A percentile compares a stretch with the other conserved stretches of the same genome.
phyloP scores from a whole-genome alignment of 306 rosid species.

The Dalbergia oliveri region DNA sequence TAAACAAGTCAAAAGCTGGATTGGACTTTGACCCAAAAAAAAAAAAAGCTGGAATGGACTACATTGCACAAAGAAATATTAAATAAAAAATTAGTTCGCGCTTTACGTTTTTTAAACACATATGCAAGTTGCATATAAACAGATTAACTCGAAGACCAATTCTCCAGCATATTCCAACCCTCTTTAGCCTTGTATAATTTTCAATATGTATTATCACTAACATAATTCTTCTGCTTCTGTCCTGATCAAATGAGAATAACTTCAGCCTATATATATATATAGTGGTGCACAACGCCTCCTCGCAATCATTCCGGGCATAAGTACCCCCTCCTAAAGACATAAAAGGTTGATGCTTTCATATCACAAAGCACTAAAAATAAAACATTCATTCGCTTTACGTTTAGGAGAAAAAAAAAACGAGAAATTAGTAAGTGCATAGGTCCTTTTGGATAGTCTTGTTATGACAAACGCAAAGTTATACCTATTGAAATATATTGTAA shows the following conservation, averaged over 20 bases:
- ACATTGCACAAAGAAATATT: too few species aligned
- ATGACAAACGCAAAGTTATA: background rate
- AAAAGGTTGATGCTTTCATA: slow-evolving; percentile 39
- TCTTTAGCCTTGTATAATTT: slow-evolving; percentile 14
- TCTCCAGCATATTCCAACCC: background rate
- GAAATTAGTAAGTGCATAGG: background rate
- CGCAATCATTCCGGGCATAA: slow-evolving; percentile 44
- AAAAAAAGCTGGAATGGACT: too few species aligned
- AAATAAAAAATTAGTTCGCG: too few species aligned
- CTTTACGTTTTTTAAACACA: too few species aligned
- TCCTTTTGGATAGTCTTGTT: background rate
- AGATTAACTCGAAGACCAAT: slow-evolving; percentile 1
- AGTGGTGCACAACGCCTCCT: slow-evolving; percentile 43
- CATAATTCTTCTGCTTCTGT: background rate
- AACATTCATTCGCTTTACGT: background rate
- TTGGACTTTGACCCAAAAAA: too few species aligned
- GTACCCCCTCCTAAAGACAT: slow-evolving; percentile 12
- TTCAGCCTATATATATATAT: slow-evolving; percentile 1
- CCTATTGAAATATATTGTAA: background rate
- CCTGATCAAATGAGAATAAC: too few species aligned
- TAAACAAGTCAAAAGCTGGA: too few species aligned
- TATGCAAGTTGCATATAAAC: background rate
- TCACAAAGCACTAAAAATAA: slow-evolving; percentile 31
- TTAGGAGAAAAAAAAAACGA: background rate
- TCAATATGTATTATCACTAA: slow-evolving; percentile 1